Base-by-base conservation (phyloP, 2,329 filamentous ascomycete species). In the Onygenales sp. region DNA sequence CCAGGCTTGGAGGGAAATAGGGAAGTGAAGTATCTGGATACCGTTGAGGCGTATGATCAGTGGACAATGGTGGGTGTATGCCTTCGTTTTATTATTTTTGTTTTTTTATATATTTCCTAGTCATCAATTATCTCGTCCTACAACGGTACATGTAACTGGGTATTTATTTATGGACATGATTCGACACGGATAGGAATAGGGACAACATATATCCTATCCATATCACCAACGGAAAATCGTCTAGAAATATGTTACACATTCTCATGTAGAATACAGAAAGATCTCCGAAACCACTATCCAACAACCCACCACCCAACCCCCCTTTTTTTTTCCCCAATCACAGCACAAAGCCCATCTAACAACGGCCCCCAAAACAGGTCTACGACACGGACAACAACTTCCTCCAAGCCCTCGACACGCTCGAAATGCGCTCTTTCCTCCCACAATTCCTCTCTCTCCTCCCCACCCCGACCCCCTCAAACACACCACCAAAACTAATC, bases 381-480 rank as follows among this genome's bases (percentile, higher is more conserved):
- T 86, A 86, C 68, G 83, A 86, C 66, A 79, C 73, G 35, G 82
- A 86, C 58, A 79, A 79, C 35, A 86, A 86, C 63, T 82, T 85
- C 64, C 73, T 87, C 1, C 83, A 86, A 68, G 75, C 77, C 1
- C 74, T 85, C 14, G 84, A 87, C 63, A 78, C 80, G 41, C 58
- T 76, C 11, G 77, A 84, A 61, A 74, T 86, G 60, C 62, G 66
- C 11, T 61, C 62, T 1, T 63, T 83, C 0, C 72, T 86, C 0
- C 77, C 79, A 0, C 57, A 63, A 0, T 76, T 82, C 44, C 59
- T 82, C 3, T 54, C 60, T 2, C 61, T 64, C 9, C 61, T 72
- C 7, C 45, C 58, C 5, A 31, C 7, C 49, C 39, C 21, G 13
- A 17, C 33, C 21, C 48, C 11, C 32, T 38, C 2, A 51, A 57